Conservation (phyloP, 2,329 filamentous ascomycete species). For the Corinectria fuckeliana region DNA sequence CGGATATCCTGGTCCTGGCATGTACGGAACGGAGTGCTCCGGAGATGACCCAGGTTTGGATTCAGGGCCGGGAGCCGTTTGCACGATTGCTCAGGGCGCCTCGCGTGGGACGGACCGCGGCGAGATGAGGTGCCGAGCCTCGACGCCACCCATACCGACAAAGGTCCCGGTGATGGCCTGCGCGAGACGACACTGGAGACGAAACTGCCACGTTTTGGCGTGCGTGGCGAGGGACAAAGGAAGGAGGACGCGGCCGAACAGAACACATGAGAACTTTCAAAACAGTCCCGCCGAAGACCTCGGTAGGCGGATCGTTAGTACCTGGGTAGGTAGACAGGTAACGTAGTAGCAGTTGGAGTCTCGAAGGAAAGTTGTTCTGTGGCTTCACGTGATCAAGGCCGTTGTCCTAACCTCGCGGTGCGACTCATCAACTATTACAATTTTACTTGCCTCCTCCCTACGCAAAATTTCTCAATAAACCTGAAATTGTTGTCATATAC, state of each 20-base stretch:
- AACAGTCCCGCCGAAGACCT: neutral
- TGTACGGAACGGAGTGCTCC: neutral
- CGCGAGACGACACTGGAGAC: neutral
- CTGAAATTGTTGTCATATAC: neutral
- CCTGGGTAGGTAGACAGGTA: neutral
- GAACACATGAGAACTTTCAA: neutral
- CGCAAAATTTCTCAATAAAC: neutral
- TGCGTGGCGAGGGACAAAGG: neutral
- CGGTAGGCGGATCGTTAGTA: too few species aligned
- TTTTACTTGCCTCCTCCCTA: too few species aligned
- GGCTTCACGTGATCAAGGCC: neutral
- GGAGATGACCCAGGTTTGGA: neutral
- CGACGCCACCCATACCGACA: neutral
- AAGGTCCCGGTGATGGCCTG: neutral
- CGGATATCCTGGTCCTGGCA: neutral
- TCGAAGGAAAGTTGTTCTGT: neutral
- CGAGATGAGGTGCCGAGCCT: constrained; percentile 1
- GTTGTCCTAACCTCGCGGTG: neutral
- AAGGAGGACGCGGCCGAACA: neutral
- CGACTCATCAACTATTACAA: too few species aligned
- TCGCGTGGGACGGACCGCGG: constrained; percentile 15
- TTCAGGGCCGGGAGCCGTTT: constrained; percentile 6
- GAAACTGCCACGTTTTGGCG: neutral
- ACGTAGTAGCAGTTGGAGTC: neutral
- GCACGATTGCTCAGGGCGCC: neutral